Base-by-base conservation (phyloP, 108 stramenopile species). In the Cyclotella sp. region DNA sequence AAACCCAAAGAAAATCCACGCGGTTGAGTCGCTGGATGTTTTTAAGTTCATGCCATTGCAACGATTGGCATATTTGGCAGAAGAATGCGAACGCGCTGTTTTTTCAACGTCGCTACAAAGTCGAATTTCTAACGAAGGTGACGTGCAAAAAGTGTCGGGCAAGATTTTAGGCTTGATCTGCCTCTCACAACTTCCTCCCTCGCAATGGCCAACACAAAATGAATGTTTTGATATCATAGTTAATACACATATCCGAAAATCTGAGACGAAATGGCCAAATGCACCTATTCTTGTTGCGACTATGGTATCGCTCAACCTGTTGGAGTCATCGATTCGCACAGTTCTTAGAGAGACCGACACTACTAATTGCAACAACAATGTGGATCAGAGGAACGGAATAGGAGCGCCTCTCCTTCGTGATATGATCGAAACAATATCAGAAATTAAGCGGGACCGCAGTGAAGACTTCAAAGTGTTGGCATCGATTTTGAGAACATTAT, bases 241-340 rank as follows among this genome's bases (percentile, higher is more conserved):
- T 29, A 59, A 39, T 55, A 41, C 19, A 64, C 26, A 11, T 9
- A 74, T 14, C 19, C 24, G 64, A 3, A 74, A 28, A 21, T 63
- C 19, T 18, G 53, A 18, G 9, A 59, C 19, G 18, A 71, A 44
- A 24, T 47, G 45, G 57, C 53, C 16, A 59, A 28, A 58, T 51
- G 41, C 70, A 43, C 27, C 61, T 39, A 19, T 51, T 19, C 47
- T 62, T 29, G 64, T 69, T 26, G 72, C 76, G 66, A 51, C 67
- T 16, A 70, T 86, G 46, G 47, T 88, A 21, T 80, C 87, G 22
- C 49, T 90, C 47, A 88, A 88, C 54, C 58, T 69, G 16, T 44
- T 90, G 34, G 89, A 90, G 63, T 85, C 86, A 22, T 84, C 89
- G 0, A 87, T 90, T 51, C 75, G 87, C 12, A 14, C 45, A 24